These are phyloP conservation scores for Fraxinus greggii DNA, from an alignment of 305 asterid genomes.

Conservation along the genomic window DNA sequence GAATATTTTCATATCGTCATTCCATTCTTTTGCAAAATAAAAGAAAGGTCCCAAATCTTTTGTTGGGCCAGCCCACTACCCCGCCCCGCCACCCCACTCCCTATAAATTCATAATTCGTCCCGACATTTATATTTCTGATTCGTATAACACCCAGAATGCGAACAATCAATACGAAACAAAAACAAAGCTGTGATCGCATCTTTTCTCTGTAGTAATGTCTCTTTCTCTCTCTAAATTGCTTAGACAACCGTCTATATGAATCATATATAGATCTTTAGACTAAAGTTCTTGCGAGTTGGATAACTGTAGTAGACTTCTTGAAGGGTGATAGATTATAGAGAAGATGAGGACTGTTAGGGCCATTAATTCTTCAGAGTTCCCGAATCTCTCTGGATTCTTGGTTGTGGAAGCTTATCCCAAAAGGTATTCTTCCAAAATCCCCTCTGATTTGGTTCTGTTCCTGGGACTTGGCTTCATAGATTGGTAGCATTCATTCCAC, in stretches of 20 bases:
- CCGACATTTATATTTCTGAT: neutral
- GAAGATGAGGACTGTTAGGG: constrained; percentile 27
- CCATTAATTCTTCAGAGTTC: constrained; percentile 28
- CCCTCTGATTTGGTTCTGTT: constrained; percentile 48
- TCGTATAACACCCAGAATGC: neutral
- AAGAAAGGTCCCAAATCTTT: neutral
- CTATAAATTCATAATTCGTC: neutral
- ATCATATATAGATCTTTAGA: neutral
- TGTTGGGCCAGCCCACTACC: neutral
- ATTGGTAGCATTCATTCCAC: constrained; percentile 36
- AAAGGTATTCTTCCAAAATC: constrained; percentile 50
- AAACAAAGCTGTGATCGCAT: neutral
- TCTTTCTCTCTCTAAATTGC: neutral
- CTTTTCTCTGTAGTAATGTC: neutral
- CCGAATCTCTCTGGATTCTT: constrained; percentile 34
- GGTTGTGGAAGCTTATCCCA: constrained; percentile 48
- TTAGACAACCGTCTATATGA: neutral
- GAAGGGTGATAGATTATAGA: neutral
- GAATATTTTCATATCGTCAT: neutral
- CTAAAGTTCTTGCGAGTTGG: neutral
- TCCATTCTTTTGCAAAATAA: neutral
- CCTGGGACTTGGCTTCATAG: constrained; percentile 55
- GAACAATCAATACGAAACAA: neutral
- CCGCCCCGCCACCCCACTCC: neutral
- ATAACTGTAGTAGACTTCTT: neutral